phyloP scores from a whole-genome alignment of 2,329 filamentous ascomycete genomes.

The Emmonsia crescens region DNA sequence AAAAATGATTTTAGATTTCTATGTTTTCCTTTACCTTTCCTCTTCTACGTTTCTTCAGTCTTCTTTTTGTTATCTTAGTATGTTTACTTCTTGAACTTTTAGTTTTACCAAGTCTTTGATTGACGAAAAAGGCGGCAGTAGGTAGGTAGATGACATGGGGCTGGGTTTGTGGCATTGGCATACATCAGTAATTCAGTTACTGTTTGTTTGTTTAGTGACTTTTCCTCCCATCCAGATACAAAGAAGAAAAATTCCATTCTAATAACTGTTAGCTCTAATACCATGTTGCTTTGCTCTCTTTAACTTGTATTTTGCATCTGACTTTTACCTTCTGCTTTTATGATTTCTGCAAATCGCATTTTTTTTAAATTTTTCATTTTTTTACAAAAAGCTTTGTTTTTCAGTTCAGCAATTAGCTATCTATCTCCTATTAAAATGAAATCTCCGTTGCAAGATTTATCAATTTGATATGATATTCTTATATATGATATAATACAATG shows the following conservation, averaged over 20 bases:
- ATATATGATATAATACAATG: too few relatives aligned
- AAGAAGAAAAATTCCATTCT: too few relatives aligned
- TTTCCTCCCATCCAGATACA: background rate
- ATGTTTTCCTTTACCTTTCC: background rate
- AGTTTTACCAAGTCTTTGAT: too few relatives aligned
- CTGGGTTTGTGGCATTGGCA: background rate
- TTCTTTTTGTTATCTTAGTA: background rate
- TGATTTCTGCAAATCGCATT: too few relatives aligned
- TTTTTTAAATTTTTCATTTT: too few relatives aligned
- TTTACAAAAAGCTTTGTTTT: too few relatives aligned
- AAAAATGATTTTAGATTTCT: background rate
- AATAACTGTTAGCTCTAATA: background rate
- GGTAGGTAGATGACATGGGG: background rate
- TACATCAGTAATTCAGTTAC: background rate
- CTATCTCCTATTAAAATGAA: too few relatives aligned
- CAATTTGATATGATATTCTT: too few relatives aligned
- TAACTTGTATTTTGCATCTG: too few relatives aligned
- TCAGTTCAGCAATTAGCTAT: too few relatives aligned
- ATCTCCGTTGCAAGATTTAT: too few relatives aligned
- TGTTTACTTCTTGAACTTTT: background rate
- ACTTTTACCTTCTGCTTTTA: too few relatives aligned
- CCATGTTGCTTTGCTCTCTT: background rate
- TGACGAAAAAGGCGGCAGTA: background rate
- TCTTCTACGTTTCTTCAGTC: background rate
- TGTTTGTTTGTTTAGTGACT: background rate